Evolutionary conservation across 192 early-diverging fungal genomes (phyloP).

Genomic region (Chytriomyces sp.): DNA sequence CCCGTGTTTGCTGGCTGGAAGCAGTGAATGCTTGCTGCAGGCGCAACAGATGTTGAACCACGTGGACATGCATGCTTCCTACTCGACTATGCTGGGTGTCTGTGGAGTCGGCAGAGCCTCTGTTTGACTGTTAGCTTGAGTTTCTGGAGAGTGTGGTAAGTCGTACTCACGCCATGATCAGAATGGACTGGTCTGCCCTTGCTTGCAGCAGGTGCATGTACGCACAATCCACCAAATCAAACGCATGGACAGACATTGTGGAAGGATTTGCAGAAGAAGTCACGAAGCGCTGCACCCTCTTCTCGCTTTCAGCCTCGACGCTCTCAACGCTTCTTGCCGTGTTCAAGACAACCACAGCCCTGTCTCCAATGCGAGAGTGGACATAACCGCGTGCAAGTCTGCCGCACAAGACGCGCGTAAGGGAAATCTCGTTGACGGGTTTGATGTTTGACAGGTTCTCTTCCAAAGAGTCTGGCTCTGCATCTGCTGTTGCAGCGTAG

Average conservation of each 20-base stretch:
- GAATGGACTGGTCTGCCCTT: neutral
- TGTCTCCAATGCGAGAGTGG: neutral
- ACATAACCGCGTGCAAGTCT: neutral
- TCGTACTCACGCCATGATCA: neutral
- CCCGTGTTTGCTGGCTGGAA: neutral
- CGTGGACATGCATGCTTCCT: neutral
- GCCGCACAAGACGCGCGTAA: neutral
- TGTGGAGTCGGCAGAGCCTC: neutral
- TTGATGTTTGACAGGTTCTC: no score
- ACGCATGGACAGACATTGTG: neutral
- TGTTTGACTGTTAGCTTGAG: no score
- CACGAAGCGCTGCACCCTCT: neutral
- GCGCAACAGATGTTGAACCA: no score
- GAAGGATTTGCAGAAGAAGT: neutral
- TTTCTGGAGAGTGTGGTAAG: neutral
- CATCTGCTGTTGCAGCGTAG: no score
- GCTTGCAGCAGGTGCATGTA: neutral
- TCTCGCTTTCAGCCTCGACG: neutral
- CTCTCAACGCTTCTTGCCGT: neutral
- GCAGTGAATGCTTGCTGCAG: no score
- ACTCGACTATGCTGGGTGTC: neutral
- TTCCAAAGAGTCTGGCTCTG: no score
- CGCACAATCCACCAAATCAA: neutral
- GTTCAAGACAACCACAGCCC: neutral
- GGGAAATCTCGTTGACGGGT: no score